These are phyloP conservation scores for Pyrenochaeta sp. DNA, from an alignment of 2,329 filamentous ascomycete species.

Conservation along the genomic window DNA sequence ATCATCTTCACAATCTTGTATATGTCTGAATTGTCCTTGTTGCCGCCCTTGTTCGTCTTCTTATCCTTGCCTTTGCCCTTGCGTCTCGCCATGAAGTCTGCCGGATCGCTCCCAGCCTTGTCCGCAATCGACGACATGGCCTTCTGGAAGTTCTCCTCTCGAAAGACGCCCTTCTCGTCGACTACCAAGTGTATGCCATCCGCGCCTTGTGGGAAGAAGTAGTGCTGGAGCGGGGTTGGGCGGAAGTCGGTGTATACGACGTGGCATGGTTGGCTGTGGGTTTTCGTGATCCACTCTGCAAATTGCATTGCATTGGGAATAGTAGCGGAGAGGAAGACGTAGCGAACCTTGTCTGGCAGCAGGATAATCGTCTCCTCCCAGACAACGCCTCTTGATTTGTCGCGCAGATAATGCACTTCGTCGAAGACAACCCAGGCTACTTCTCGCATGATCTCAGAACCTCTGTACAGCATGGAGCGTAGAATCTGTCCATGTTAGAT, in stretches of 20 bases:
- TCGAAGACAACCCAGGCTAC: conserved; percentile 99
- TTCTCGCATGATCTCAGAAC: conserved; percentile 99
- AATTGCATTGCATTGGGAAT: conserved; percentile 99
- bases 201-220: conserved; percentile 93
- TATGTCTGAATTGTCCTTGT: conserved; percentile 74
- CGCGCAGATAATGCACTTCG: conserved; percentile 98
- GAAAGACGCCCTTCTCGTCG: conserved; percentile 95
- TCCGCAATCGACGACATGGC: conserved; percentile 91
- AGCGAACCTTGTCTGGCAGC: conserved; percentile 96
- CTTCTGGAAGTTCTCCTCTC: conserved; percentile 96
- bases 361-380: conserved; percentile 99
- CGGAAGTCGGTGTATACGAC: conserved; percentile 99
- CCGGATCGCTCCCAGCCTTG: conserved; percentile 84
- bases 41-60: conserved; percentile 88
- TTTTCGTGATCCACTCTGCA: conserved; percentile 98
- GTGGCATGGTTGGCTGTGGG: conserved; percentile 96
- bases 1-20: conserved; percentile 99
- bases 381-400: conserved; percentile 92
- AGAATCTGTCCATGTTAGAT: conserved; percentile 71
- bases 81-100: conserved; percentile 78
- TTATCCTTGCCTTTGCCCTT: conserved; percentile 93
- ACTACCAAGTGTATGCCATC: conserved; percentile 94
- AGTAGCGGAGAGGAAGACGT: conserved; percentile 96
- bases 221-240: conserved; percentile 95
- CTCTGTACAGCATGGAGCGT: conserved; percentile 96